phyloP scores from a whole-genome alignment of 2,329 filamentous ascomycete genomes.

The Madurella fahalii region DNA sequence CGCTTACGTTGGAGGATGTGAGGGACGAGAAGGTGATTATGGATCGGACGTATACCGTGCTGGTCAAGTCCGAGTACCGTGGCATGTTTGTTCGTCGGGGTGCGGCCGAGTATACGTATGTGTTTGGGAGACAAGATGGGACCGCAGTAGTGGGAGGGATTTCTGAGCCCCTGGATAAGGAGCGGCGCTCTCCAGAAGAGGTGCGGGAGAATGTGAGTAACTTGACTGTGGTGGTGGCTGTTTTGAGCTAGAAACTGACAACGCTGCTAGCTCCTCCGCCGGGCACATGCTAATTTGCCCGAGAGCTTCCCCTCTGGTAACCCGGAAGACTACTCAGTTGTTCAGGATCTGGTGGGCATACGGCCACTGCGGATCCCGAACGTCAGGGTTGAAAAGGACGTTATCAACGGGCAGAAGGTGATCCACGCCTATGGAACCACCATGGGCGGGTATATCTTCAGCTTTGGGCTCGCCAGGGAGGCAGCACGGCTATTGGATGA shows the following conservation, averaged over 20 bases:
- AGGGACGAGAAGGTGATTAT: slow-evolving; percentile 11
- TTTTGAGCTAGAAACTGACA: not conserved
- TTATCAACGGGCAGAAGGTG: slow-evolving; percentile 13
- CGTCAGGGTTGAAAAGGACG: slow-evolving; percentile 18
- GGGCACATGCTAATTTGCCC: slow-evolving; percentile 12
- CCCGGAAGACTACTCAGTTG: slow-evolving; percentile 8
- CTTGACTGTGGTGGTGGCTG: not conserved
- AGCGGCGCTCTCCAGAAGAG: not conserved
- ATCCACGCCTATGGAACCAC: slow-evolving; percentile 23
- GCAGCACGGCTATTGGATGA: slow-evolving; percentile 11
- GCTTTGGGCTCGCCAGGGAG: slow-evolving; percentile 19
- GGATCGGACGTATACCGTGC: slow-evolving; percentile 17
- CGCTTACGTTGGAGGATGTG: slow-evolving; percentile 15
- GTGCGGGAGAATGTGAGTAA: slow-evolving; percentile 10
- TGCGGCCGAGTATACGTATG: slow-evolving; percentile 15
- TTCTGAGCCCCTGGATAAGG: slow-evolving; percentile 5
- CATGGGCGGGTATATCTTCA: slow-evolving; percentile 24
- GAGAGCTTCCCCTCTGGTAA: slow-evolving; percentile 17
- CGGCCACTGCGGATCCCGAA: slow-evolving; percentile 9
- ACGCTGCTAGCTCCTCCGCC: slow-evolving; percentile 8
- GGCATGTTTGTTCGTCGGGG: slow-evolving; percentile 14
- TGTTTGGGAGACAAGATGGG: slow-evolving; percentile 19
- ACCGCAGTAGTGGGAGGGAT: slow-evolving; percentile 21
- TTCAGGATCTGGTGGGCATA: slow-evolving; percentile 15
- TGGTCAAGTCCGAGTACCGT: slow-evolving; percentile 14